Conservation (phyloP, 371 early-diverging fungal species). For the Parasitella parasitica region DNA sequence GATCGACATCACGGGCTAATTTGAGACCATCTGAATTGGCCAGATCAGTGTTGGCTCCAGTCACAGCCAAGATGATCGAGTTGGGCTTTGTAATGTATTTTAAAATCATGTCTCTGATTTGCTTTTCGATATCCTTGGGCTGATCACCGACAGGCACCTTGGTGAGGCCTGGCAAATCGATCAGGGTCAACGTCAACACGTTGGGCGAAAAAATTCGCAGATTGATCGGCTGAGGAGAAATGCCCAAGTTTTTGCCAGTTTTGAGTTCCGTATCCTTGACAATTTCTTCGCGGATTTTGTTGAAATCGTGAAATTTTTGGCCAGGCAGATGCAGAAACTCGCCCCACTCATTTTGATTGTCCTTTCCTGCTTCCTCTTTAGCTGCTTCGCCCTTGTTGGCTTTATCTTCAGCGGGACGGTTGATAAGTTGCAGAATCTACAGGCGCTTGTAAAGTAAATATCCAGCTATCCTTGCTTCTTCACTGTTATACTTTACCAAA, state of each 20-base stretch:
- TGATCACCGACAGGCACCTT: slow-evolving; percentile 98
- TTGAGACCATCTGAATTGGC: slow-evolving; percentile 99
- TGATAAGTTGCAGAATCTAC: slow-evolving; percentile 94
- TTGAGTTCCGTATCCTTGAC: slow-evolving; percentile 90
- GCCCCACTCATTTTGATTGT: slow-evolving; percentile 91
- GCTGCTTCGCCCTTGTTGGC: slow-evolving; percentile 4
- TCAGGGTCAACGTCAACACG: slow-evolving; percentile 95
- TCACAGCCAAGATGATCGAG: slow-evolving; percentile 97
- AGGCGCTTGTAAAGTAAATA: no score
- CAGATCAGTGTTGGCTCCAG: slow-evolving; percentile 97
- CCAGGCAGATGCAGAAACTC: slow-evolving; percentile 95
- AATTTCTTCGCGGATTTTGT: slow-evolving; percentile 94
- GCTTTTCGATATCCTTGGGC: slow-evolving; percentile 98
- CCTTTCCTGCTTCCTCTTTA: slow-evolving; percentile 14
- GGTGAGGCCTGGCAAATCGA: slow-evolving; percentile 98
- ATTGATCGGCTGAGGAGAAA: slow-evolving; percentile 94
- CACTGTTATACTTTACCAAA: slow-evolving; percentile 56
- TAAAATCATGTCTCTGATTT: slow-evolving; percentile 95
- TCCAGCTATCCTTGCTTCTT: neutral
- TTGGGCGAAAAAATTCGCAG: slow-evolving; percentile 94
- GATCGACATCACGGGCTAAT: slow-evolving; percentile 96
- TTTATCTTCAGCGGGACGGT: slow-evolving; percentile 64
- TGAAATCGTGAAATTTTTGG: slow-evolving; percentile 89
- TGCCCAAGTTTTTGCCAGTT: slow-evolving; percentile 89
- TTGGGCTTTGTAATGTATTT: slow-evolving; percentile 95